Conservation (phyloP, 1,284 basidiomycete species). For the Ustilago sp. region DNA sequence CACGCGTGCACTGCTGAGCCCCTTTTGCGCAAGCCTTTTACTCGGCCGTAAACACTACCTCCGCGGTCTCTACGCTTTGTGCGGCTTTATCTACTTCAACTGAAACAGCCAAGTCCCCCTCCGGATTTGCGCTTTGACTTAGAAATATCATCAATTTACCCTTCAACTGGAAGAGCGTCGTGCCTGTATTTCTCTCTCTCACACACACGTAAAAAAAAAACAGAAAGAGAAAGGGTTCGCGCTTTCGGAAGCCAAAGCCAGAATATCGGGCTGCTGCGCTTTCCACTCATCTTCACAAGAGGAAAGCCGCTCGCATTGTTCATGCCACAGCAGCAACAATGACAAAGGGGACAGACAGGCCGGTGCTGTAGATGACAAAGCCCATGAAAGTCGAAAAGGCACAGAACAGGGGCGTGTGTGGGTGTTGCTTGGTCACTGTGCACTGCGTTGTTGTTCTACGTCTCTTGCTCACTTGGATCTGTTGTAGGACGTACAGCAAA, state of each 20-base stretch:
- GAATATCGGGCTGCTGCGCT: background rate
- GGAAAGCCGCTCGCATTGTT: background rate
- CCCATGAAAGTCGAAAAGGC: background rate
- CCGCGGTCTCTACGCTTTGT: too few species aligned
- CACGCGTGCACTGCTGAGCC: too few species aligned
- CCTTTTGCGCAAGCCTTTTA: too few species aligned
- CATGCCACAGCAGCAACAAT: background rate
- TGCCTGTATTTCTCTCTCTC: background rate
- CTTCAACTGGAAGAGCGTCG: background rate
- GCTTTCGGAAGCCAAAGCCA: too few species aligned
- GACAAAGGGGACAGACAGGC: too few species aligned
- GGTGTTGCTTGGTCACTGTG: background rate
- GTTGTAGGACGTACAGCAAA: too few species aligned
- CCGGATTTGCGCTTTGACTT: too few species aligned
- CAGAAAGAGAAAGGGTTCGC: background rate
- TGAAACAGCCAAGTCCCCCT: too few species aligned
- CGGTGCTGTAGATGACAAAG: background rate
- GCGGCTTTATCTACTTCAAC: too few species aligned
- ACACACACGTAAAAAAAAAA: background rate
- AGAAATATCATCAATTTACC: too few species aligned
- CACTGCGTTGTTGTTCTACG: background rate
- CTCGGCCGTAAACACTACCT: too few species aligned
- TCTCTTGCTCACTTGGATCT: too few species aligned
- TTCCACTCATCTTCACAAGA: constrained; percentile 1
- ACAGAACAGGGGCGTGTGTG: background rate